Base-by-base conservation (phyloP, 2,329 filamentous ascomycete genomes). In the Diplodia seriata region DNA sequence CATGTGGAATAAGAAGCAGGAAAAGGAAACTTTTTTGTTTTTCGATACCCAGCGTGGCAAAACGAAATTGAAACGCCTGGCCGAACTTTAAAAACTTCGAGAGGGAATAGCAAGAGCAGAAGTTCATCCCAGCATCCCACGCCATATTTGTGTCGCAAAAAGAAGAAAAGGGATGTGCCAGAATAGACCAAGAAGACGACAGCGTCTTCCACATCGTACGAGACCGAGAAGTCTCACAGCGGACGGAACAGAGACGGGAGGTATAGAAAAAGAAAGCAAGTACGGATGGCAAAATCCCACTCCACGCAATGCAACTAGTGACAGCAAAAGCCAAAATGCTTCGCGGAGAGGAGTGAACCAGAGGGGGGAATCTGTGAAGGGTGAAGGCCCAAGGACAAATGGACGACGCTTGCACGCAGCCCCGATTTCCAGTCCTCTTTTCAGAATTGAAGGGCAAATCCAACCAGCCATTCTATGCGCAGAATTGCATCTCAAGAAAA, bases 391-490 rank as follows among this genome's bases (percentile, higher is more conserved):
- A 43, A 54, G 5, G 33, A 54, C 14, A 55, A 59, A 59, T 23
- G 18, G 56, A 63, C 59, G 15, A 31, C 59, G 43, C 14, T 31
- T 36, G 18, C 14, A 63, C 47, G 59, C 3, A 63, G 59, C 29
- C 31, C 51, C 26, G 20, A 20, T 62, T 62, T 51, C 50, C n/a
- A 26, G 29, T 14, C 31, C 57, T 43, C 43, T 8, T 50, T 63
- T 8, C 14, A 38, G 59, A 63, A 63, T 50, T 12, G 47, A 63
- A 63, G 20, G n/a, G 33, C 43, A 23, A 63, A 63, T 63, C 59
- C 59, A 63, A 63, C 59, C 59, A 38, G 59, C 59, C 59, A 63
- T 23, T 63, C 59, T 63, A 63, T 63, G 43, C 33, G 59, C 59
- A 63, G 36, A 59, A 51, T 31, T 50, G 36, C 59, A 40, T 63